Base-by-base conservation (phyloP, 352 stramenopile genomes). In the Globisporangium cederbergense region DNA sequence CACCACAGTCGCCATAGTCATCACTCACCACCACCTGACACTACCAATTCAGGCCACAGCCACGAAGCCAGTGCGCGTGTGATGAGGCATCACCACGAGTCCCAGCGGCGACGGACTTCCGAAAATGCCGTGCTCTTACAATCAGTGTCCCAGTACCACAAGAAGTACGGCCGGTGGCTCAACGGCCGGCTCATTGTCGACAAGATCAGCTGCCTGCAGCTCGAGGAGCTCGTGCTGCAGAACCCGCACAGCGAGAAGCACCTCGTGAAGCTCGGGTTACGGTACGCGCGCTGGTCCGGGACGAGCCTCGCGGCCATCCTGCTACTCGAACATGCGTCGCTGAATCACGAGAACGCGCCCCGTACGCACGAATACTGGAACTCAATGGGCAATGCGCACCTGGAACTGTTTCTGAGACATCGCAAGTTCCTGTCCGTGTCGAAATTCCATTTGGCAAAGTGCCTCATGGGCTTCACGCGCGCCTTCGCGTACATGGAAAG, bases 361-460 rank as follows among this genome's bases (percentile, higher is more conserved):
- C 43, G 75, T 0, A 78, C 65, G 2, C 81, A 81, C 66, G 81
- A 88, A 18, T 91, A 89, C 54, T 91, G 83, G 83, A 83, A 87
- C 61, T 76, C 70, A 58, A 66, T 89, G 25, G 81, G 83, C 28
- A 88, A 79, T 6, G 80, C 80, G 1, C 81, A 90, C 50, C 71
- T 90, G 62, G 68, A 89, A 28, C 67, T 89, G 13, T 90, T 90
- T 42, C 66, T 90, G 61, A 61, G 79, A 4, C 60, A 89, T 42
- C 79, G 79, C 13, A 91, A 91, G 67, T 90, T 86, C 65, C 64
- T 88, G 11, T 73, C 81, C 0, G 47, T 74, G 20, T 73, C 79
- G 0, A 66, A 60, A 10, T 89, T 89, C 66, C 81, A 90, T 57
- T 57, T 90, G 8, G 67, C 25, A 43, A 81, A 78, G 43, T 76